Base-by-base conservation (phyloP, 1,284 basidiomycete genomes). In the Xerocomus minutiporus region DNA sequence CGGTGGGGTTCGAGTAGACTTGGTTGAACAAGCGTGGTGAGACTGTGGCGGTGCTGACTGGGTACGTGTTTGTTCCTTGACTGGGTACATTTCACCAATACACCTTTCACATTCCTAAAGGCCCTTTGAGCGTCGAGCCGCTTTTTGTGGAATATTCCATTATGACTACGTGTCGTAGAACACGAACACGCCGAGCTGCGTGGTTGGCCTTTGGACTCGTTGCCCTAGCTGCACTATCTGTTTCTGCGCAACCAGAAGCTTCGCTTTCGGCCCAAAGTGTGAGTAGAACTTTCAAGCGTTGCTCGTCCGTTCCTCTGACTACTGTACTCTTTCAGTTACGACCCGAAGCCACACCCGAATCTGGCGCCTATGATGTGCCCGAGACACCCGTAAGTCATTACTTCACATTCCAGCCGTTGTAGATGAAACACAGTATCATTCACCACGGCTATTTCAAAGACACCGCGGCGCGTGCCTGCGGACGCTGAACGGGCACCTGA, bases 201-300 rank as follows among this genome's bases (percentile, higher is more conserved):
- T 84, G 81, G 80, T 65, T 84, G 38, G 78, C 79, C 42, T 80
- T 81, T 64, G 79, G 76, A 46, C 70, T 84, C 53, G 67, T 82
- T 57, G 77, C 75, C 45, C 63, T 82, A 34, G 68, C 75, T 47
- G 72, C 71, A 2, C 63, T 73, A 35, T 69, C 74, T 26, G 56
- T 66, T 26, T 66, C 71, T 15, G 73, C 74, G 12, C 70, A 72
- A 47, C 62, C 63, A 50, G 56, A 66, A 17, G 55, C 58, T 23
- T 57, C 65, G 20, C 57, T 65, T 11, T 54, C 61, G 29, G 44
- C 46, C 28, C 60, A 63, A 47, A 56, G 46, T 23, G 68, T 70
- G 52, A 53, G 65, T 17, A 9, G 38, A 0, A n/a, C 25, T 5
- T 8, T 23, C 39, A 15, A 4, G 5, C 7, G 13, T n/a, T 13